Evolutionary conservation across 345 rosid genomes (phyloP), one percentile per base, ranked within the genome.

Genomic region (Eutrema yunnanense): DNA sequence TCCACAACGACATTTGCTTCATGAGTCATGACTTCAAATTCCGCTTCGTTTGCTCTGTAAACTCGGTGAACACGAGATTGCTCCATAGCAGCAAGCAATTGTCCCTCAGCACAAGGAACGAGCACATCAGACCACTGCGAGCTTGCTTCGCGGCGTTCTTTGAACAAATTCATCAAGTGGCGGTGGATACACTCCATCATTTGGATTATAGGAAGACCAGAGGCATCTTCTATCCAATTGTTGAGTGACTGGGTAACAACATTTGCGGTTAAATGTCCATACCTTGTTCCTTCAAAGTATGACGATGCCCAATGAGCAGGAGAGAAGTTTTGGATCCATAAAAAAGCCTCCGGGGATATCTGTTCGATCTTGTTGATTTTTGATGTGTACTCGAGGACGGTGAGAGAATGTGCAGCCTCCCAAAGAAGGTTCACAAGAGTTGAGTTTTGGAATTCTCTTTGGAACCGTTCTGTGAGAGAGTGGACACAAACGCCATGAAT

Each of bases 131-230:
- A 79, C 98, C 98, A 93, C 57, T 85, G 84, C 76, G 75, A 78
- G 58, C 97, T 87, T 13, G 74, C 75, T 74, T 87, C 98, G 9
- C 92, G 83, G 37, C 96, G 90, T 67, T 87, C 94, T 27, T 85
- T 86, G 81, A 89, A 89, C 89, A 90, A 70, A 50, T 78, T 82
- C 88, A 93, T 89, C 40, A 93, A 82, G 77, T 84, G 90, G 77
- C 87, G 63, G 74, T 90, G 86, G 67, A 93, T 80, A 76, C 90
- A 85, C 53, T 89, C 97, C 96, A 90, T 87, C 97, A 85, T 87
- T 80, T 91, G 97, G 68, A 94, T 85, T 67, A 93, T 85, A 9
- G 97, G 97, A 79, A 89, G 97, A 38, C 91, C 86, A 0, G 92
- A 84, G 33, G 96, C 86, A 52, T 89, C 98, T 3, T 78, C 47